phyloP scores from a whole-genome alignment of 2,329 filamentous ascomycete species.

The Exophiala sp. region DNA sequence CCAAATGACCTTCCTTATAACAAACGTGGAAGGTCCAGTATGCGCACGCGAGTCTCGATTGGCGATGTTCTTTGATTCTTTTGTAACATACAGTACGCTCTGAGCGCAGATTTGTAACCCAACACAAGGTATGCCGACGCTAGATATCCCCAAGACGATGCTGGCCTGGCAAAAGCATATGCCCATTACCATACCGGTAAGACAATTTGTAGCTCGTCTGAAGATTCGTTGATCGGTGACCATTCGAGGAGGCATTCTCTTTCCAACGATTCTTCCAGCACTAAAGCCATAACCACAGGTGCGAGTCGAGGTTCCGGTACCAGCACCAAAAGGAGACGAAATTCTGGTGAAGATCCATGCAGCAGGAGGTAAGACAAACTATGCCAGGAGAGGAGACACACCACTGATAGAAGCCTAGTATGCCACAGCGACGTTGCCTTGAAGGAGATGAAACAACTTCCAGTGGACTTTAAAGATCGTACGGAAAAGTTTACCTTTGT shows the following conservation, averaged over 20 bases:
- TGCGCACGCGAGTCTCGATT: no score
- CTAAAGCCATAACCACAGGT: background rate
- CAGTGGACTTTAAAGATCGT: background rate
- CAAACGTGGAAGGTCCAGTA: no score
- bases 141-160: slow-evolving; percentile 15
- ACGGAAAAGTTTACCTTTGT: slow-evolving; percentile 6
- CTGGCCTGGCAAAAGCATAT: slow-evolving; percentile 23
- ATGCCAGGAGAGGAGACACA: background rate
- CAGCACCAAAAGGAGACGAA: slow-evolving; percentile 5
- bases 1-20: no score
- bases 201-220: background rate
- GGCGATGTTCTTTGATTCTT: no score
- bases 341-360: slow-evolving; percentile 18
- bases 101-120: no score
- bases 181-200: slow-evolving; percentile 7
- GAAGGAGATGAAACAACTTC: background rate
- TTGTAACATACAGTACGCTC: no score
- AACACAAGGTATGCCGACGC: background rate
- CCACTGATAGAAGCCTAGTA: background rate
- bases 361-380: slow-evolving; percentile 8
- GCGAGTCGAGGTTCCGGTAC: slow-evolving; percentile 16
- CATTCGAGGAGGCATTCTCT: background rate
- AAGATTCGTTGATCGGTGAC: no score
- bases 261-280: background rate
- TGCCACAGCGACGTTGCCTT: slow-evolving; percentile 15